Conservation (phyloP, 164 flowering plant genomes). For the Cinnamomum micranthum region DNA sequence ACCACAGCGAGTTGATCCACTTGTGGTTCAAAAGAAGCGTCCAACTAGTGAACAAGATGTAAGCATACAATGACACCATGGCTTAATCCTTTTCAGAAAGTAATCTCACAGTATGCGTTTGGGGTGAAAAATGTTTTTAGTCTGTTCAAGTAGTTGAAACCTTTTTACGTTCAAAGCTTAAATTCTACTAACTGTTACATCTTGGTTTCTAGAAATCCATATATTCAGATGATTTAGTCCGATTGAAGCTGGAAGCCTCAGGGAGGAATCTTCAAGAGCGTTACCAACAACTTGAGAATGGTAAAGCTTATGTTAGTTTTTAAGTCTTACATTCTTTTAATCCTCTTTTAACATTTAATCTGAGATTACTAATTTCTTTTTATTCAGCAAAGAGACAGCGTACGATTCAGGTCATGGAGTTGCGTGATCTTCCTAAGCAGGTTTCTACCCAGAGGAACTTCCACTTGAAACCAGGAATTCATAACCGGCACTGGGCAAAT, state of each 20-base stretch:
- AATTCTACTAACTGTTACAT: background rate
- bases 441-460: slow-evolving; percentile 36
- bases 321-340: background rate
- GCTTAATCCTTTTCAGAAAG: background rate
- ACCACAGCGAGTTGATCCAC: slow-evolving; percentile 33
- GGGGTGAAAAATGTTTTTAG: no score
- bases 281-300: slow-evolving; percentile 77
- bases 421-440: slow-evolving; percentile 73
- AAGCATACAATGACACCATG: slow-evolving; percentile 11
- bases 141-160: background rate
- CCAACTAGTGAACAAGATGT: slow-evolving; percentile 39
- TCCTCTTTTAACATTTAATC: background rate
- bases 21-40: slow-evolving; percentile 33
- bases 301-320: slow-evolving; percentile 25
- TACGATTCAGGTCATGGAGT: slow-evolving; percentile 77
- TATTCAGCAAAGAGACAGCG: slow-evolving; percentile 76
- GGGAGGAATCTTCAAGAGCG: slow-evolving; percentile 72
- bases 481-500: slow-evolving; percentile 45
- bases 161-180: background rate
- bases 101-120: background rate
- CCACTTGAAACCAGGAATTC: slow-evolving; percentile 42
- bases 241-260: slow-evolving; percentile 53
- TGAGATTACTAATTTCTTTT: background rate
- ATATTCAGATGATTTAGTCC: slow-evolving; percentile 39
- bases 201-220: slow-evolving; percentile 37